Base-by-base conservation (phyloP, 2,329 filamentous ascomycete genomes). In the Xylaria sp. region DNA sequence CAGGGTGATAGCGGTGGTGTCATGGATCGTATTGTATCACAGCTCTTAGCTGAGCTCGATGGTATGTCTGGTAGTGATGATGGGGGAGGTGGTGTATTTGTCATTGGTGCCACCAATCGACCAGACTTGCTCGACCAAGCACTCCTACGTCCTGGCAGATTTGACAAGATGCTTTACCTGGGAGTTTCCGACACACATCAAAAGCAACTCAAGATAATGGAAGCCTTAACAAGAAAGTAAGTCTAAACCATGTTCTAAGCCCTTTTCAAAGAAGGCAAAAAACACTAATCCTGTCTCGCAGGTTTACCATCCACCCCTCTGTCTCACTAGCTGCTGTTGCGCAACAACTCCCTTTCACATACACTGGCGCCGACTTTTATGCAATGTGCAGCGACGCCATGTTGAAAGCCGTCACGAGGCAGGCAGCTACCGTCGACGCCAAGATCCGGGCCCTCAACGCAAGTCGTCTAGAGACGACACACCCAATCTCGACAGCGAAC, bases 101-200 rank as follows among this genome's bases (percentile, higher is more conserved):
- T 98, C 31, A 97, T 99, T 72, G 95, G 96, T 65, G 95, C 95
- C 3, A 99, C 95, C 5, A 99, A 99, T 81, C 84, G 95, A 69
- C 96, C 96, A 0, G 96, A 99, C 82, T 82, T 98, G 61, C 85
- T 99, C 25, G 95, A 99, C 77, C 93, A 93, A 70, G 96, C 95
- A 4, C 82, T 99, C 65, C 83, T 98, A 50, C 88, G 95, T 61
- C 96, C 95, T 1, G 95, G 95, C 2, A 86, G 95, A 66, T 98
- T 99, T 78, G 96, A 99, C 78, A 98, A 98, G 84, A 97, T 98
- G 94, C 87, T 99, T 33, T 99, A 98, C 76, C 85, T 99, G 13
- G 96, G 96, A 39, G 94, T 99, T 9, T 96, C 93, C 7, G 96
- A 99, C 79, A 97, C 94, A 3, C 95, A 98, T 75, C 92, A 97